Evolutionary conservation across 352 stramenopile species (phyloP).

Genomic region (Phytophthora nicotianae): DNA sequence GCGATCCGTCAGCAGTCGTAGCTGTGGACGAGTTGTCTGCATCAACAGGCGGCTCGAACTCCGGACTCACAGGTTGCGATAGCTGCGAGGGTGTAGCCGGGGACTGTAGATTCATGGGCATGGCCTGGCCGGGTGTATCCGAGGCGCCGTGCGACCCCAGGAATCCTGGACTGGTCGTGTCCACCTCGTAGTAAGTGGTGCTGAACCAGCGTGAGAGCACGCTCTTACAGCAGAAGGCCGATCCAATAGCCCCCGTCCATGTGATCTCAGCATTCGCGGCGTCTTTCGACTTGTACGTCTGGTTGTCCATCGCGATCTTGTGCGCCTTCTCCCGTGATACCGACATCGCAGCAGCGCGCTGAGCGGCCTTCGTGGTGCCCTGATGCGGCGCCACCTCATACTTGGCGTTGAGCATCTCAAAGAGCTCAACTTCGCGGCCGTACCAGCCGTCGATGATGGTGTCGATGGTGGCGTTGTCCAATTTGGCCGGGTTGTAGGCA

Average conservation of each 20-base stretch:
- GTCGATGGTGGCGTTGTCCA: conserved; percentile 85
- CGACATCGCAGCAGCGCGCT: conserved; percentile 41
- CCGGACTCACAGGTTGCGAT: conserved; percentile 46
- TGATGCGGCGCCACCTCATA: conserved; percentile 85
- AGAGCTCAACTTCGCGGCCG: conserved; percentile 83
- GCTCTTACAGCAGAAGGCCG: conserved; percentile 75
- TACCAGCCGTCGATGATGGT: conserved; percentile 89
- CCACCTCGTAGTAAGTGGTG: conserved; percentile 83
- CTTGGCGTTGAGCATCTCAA: conserved; percentile 87
- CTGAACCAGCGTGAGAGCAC: conserved; percentile 56
- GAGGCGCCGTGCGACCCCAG: conserved; percentile 49
- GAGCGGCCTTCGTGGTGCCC: conserved; percentile 57
- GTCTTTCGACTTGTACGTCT: conserved; percentile 61
- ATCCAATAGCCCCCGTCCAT: conserved; percentile 61
- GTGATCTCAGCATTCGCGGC: conserved; percentile 57
- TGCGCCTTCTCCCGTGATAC: conserved; percentile 62
- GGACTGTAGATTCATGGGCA: conserved; percentile 57
- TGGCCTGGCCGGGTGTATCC: conserved; percentile 69
- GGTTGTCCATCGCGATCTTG: conserved; percentile 64
- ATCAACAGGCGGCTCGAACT: conserved; percentile 35
- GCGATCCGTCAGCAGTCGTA: conserved; percentile 48
- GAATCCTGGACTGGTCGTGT: conserved; percentile 79
- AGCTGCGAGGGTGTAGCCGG: conserved; percentile 50
- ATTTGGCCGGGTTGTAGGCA: conserved; percentile 83
- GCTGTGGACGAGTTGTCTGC: conserved; percentile 42